Conservation (phyloP, 176 grass and related monocot species). For the Raddia guianensis region DNA sequence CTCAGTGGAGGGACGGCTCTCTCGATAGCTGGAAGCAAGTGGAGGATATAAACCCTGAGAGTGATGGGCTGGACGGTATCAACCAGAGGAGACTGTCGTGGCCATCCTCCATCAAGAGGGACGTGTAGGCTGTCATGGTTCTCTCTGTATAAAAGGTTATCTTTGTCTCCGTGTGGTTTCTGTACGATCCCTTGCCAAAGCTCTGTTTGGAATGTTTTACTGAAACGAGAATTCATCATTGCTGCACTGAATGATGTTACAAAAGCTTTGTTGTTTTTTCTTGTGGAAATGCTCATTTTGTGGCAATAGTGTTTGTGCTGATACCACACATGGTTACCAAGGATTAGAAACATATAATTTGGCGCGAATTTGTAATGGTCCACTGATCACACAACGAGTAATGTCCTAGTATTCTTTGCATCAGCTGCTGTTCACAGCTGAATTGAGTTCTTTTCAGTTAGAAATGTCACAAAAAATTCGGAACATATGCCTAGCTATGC, state of each 20-base stretch:
- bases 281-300: not conserved
- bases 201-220: not conserved
- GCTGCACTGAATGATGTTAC: not conserved
- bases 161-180: not conserved
- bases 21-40: constrained; percentile 61
- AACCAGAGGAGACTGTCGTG: constrained; percentile 80
- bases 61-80: constrained; percentile 40
- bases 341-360: not conserved
- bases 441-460: not conserved
- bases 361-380: no score
- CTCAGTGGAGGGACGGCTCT: constrained; percentile 54
- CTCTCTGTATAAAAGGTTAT: not conserved
- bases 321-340: not conserved
- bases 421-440: not conserved
- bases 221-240: not conserved
- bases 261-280: constrained; percentile 3
- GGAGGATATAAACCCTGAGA: constrained; percentile 38
- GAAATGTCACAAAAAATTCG: not conserved
- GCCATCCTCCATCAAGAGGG: constrained; percentile 65
- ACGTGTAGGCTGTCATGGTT: constrained; percentile 36
- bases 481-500: not conserved
- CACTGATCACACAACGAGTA: no score
- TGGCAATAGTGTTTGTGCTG: not conserved
- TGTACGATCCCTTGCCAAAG: not conserved
- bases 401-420: not conserved